These are phyloP conservation scores for Centrapalus pauciflorus DNA, from an alignment of 129 eudicot genomes.

Conservation along the genomic window DNA sequence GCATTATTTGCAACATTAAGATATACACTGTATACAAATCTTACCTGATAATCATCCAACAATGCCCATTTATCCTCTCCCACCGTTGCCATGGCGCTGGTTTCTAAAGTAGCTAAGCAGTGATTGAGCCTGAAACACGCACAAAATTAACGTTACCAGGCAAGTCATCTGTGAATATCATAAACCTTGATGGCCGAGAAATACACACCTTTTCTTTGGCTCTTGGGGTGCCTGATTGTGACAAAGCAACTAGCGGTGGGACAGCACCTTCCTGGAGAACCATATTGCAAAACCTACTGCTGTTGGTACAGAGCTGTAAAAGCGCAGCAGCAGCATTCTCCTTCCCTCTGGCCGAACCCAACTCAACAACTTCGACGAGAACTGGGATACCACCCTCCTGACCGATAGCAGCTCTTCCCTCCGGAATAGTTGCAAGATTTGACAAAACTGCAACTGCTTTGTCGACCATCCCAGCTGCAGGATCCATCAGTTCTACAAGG, in stretches of 20 bases:
- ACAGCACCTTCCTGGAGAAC: conserved; percentile 88
- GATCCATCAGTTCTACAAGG: conserved; percentile 89
- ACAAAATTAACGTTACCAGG: not conserved
- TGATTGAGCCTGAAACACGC: conserved; percentile 63
- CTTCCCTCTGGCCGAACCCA: conserved; percentile 92
- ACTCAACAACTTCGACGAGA: conserved; percentile 85
- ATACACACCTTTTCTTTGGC: conserved; percentile 76
- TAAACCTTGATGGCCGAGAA: not conserved
- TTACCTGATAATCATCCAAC: conserved; percentile 20
- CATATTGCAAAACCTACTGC: conserved; percentile 62
- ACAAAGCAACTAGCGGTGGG: conserved; percentile 78
- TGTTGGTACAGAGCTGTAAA: conserved; percentile 70
- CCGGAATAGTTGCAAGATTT: conserved; percentile 72
- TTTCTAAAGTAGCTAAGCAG: conserved; percentile 68
- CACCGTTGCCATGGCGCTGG: conserved; percentile 60
- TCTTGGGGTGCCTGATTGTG: conserved; percentile 87
- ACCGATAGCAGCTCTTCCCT: conserved; percentile 77
- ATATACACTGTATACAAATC: conserved; percentile 38
- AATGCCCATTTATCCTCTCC: conserved; percentile 50
- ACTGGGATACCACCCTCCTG: conserved; percentile 75
- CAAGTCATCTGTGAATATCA: not conserved
- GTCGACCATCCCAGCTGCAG: conserved; percentile 97
- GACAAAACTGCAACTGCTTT: conserved; percentile 91
- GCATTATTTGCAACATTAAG: conserved; percentile 40
- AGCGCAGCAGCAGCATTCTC: conserved; percentile 97